Base-by-base conservation (phyloP, 2,329 filamentous ascomycete genomes). In the Colletotrichum sp. region DNA sequence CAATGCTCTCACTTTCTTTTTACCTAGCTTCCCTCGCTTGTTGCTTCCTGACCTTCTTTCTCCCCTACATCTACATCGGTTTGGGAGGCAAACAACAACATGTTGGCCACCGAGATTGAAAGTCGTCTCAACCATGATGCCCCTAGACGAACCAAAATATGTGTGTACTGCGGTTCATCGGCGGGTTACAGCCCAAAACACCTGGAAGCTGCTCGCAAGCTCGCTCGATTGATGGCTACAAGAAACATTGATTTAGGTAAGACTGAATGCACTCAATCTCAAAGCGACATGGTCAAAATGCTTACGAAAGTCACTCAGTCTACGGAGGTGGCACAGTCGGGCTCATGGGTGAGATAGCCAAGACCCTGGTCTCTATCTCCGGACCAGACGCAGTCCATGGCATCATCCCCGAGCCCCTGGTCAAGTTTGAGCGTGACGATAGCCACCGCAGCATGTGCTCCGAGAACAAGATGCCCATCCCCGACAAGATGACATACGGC, bases 271-370 rank as follows among this genome's bases (percentile, higher is more conserved):
- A 3, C 8, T 6, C 5, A 44, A 11, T 44, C 16, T n/a, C 8
- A n/a, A 44, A n/a, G 11, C 3, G 0, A n/a, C 8, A 44, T n/a
- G 5, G 2, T n/a, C 39, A n/a, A 36, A 16, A 63, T n/a, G 16
- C 74, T 78, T 66, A 78, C 77, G 77, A 76, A 39, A 22, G 67
- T 39, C 5, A 61, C n/a, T 57, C 2, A 92, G 96, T 98, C 78
- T 99, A 98, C 85, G 97, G 97, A 79, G 97, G 97, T 79, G 97
- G 97, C 81, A 98, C 96, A 3, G 92, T 95, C 48, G 97, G 97
- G 11, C 90, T 99, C 61, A 99, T 99, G 97, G 97, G 97, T 82
- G 96, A 98, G 83, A 85, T 98, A 9, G 95, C 97, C 60, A 94
- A 93, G 80, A 96, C 95, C 0, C 92, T 99, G 28, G 95, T 98